Evolutionary conservation across 2,329 filamentous ascomycete species (phyloP).

Genomic region (Calonectria pseudoreteaudii): DNA sequence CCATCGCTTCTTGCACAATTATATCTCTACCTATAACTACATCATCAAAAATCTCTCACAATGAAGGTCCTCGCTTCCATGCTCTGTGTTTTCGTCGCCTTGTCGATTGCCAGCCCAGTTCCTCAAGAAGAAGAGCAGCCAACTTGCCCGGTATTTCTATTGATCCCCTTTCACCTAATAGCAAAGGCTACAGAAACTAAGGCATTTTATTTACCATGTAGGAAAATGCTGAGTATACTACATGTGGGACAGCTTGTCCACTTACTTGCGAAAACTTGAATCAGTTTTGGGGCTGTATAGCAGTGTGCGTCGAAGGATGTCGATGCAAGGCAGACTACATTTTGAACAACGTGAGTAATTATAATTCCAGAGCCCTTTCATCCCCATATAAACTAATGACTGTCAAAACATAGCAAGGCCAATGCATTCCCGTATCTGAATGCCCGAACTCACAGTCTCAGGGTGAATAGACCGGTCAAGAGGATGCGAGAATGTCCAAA

Average conservation of each 20-base stretch:
- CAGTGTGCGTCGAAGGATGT: not conserved
- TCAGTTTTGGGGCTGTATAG: not conserved
- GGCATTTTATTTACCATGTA: not conserved
- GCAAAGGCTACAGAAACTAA: not conserved
- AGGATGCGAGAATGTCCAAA: not conserved
- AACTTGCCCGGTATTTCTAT: not conserved
- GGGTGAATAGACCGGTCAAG: not conserved
- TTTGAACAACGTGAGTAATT: not conserved
- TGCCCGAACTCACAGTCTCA: not conserved
- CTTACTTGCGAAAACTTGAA: not conserved
- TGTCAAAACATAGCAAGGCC: not conserved
- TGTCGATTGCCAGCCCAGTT: not conserved
- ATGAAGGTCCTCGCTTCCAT: not conserved
- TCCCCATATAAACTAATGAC: not conserved
- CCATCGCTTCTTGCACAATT: not conserved
- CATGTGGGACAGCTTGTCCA: not conserved
- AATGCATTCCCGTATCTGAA: not conserved
- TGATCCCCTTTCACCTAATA: accelerated
- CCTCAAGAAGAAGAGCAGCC: not conserved
- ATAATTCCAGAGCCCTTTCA: not conserved
- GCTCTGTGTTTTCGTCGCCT: not conserved
- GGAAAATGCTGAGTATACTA: not conserved
- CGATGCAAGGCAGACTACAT: not conserved
- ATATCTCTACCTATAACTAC: no score
- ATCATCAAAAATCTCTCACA: not conserved